These are phyloP conservation scores for Orychophragmus violaceus DNA, from an alignment of 345 rosid species.

Conservation along the genomic window DNA sequence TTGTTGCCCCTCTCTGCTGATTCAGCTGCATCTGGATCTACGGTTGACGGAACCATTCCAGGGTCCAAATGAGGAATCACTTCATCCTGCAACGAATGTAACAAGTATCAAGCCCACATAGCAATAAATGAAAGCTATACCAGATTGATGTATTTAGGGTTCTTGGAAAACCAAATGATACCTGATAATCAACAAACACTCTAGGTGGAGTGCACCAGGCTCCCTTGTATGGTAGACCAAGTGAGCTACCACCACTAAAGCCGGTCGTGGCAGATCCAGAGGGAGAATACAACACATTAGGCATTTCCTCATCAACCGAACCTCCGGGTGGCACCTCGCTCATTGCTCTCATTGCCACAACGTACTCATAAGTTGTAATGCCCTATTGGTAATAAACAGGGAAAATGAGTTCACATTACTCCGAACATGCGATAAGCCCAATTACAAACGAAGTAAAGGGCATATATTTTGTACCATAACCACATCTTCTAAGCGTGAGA, in stretches of 20 bases:
- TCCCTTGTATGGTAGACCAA: conserved; percentile 78
- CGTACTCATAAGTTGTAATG: conserved; percentile 90
- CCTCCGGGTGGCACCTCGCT: conserved; percentile 90
- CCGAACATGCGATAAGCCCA: background rate
- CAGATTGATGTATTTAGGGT: background rate
- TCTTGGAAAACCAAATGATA: conserved; percentile 25
- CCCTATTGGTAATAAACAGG: conserved; percentile 41
- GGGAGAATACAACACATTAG: conserved; percentile 76
- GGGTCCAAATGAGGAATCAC: conserved; percentile 94
- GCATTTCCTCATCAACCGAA: conserved; percentile 67
- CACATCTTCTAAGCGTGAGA: background rate
- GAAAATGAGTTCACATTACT: background rate
- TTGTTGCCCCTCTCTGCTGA: conserved; percentile 58
- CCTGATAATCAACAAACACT: conserved; percentile 98
- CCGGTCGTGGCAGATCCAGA: conserved; percentile 94
- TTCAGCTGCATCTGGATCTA: conserved; percentile 90
- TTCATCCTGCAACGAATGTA: conserved; percentile 58
- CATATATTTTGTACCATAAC: background rate
- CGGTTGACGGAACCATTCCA: conserved; percentile 89
- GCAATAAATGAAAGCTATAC: background rate
- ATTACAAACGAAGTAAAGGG: background rate
- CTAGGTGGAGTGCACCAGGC: conserved; percentile 99
- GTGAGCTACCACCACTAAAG: conserved; percentile 90
- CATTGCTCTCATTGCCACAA: conserved; percentile 99
- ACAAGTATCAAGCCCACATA: background rate